A percentile compares a stretch with the other conserved stretches of the same genome.
Evolutionary conservation across 2,329 filamentous ascomycete genomes (phyloP).

Genomic region (Calonectria montana): DNA sequence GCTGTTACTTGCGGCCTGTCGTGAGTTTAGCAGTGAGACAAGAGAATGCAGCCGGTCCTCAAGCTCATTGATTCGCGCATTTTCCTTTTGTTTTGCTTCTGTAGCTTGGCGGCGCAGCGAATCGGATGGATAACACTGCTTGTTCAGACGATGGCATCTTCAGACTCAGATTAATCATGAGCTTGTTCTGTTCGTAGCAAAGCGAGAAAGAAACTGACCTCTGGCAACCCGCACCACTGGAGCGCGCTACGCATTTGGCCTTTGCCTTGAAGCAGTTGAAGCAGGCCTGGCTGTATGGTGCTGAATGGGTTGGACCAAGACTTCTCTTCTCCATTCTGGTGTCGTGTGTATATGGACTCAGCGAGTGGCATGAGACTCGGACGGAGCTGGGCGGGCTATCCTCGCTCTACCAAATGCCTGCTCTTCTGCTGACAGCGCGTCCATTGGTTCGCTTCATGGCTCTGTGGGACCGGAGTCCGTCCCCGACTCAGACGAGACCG

Average conservation of each 20-base stretch:
- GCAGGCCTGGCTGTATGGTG: background rate
- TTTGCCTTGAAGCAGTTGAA: constrained; percentile 1
- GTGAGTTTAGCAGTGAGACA: background rate
- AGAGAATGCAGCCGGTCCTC: background rate
- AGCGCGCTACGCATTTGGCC: background rate
- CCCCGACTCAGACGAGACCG: background rate
- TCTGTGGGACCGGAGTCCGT: background rate
- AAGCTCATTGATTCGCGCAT: background rate
- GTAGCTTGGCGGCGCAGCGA: background rate
- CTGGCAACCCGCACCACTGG: background rate
- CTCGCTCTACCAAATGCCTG: background rate
- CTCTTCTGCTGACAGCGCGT: background rate
- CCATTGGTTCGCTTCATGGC: background rate
- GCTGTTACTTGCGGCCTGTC: background rate
- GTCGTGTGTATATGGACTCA: background rate
- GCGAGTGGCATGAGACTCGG: background rate
- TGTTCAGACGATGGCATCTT: constrained; percentile 1
- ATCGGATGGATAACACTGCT: background rate
- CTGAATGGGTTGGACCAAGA: background rate
- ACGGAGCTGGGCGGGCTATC: background rate
- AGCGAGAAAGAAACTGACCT: background rate
- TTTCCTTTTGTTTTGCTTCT: background rate
- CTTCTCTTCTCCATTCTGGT: background rate
- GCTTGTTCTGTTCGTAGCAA: background rate
- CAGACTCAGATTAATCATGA: background rate